phyloP scores from a whole-genome alignment of 257 asterid genomes.

The Plantago elongata region DNA sequence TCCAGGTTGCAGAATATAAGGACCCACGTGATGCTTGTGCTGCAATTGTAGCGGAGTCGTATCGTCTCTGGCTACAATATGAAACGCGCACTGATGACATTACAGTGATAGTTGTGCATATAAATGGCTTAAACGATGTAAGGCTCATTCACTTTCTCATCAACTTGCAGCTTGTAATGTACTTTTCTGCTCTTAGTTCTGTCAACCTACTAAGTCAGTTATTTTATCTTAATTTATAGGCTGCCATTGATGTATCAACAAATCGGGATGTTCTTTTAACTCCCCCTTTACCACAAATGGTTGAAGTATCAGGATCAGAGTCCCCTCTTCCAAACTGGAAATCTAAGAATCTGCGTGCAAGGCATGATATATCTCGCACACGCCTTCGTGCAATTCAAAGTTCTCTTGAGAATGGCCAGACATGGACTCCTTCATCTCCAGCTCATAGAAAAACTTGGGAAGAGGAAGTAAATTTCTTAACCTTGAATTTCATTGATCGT shows the following conservation, averaged over 20 bases:
- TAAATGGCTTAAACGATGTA: slow-evolving; percentile 72
- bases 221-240: slow-evolving; percentile 36
- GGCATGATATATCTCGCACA: slow-evolving; percentile 87
- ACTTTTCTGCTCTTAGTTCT: slow-evolving; percentile 16
- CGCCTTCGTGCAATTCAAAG: slow-evolving; percentile 83
- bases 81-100: slow-evolving; percentile 99
- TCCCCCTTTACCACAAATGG: slow-evolving; percentile 71
- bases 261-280: slow-evolving; percentile 37
- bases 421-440: slow-evolving; percentile 87
- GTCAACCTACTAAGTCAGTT: slow-evolving; percentile 10
- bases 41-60: slow-evolving; percentile 96
- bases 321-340: slow-evolving; percentile 80
- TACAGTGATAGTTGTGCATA: slow-evolving; percentile 87
- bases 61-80: slow-evolving; percentile 91
- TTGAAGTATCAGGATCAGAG: slow-evolving; percentile 88
- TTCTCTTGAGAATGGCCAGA: slow-evolving; percentile 80
- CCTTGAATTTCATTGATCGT: slow-evolving; percentile 1
- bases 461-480: slow-evolving; percentile 71
- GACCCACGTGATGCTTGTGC: slow-evolving; percentile 99
- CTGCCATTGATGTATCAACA: slow-evolving; percentile 37
- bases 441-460: slow-evolving; percentile 97
- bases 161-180: slow-evolving; percentile 14
- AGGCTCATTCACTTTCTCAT: slow-evolving; percentile 22
- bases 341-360: slow-evolving; percentile 60
- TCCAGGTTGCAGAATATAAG: slow-evolving; percentile 70